Evolutionary conservation across 2,329 filamentous ascomycete species (phyloP).

Genomic region (Colletotrichum gloeosporioides): DNA sequence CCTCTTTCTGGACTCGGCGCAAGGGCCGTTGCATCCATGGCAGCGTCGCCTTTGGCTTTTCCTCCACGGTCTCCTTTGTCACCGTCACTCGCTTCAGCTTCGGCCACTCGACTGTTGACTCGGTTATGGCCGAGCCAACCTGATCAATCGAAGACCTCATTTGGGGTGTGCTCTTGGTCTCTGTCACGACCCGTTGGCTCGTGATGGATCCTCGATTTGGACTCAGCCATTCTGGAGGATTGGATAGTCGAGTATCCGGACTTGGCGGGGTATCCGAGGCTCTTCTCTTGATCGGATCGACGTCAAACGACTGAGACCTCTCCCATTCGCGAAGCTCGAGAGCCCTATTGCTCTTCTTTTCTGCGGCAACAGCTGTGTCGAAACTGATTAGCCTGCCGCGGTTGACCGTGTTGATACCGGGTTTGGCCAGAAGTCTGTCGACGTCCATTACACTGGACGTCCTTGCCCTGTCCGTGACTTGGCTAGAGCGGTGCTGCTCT

Average conservation of each 20-base stretch:
- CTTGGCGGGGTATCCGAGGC: neutral
- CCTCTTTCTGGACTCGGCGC: conserved; percentile 14
- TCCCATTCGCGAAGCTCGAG: neutral
- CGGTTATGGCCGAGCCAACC: neutral
- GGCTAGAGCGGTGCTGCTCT: neutral
- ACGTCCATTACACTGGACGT: neutral
- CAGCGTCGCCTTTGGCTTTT: neutral
- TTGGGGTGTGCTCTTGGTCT: neutral
- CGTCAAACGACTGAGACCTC: neutral
- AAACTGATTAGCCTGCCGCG: neutral
- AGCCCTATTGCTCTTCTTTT: neutral
- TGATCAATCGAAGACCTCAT: neutral
- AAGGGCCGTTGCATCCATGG: conserved; percentile 10
- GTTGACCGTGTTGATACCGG: neutral
- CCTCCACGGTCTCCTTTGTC: neutral
- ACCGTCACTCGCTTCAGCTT: conserved; percentile 16
- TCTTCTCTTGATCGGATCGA: conserved; percentile 12
- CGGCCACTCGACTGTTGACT: conserved; percentile 5
- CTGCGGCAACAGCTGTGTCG: neutral
- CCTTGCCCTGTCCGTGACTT: neutral
- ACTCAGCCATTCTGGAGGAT: neutral
- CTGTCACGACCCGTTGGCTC: neutral
- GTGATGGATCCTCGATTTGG: neutral
- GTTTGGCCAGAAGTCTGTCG: neutral
- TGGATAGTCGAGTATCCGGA: neutral